Conservation (phyloP, 306 rosid species). For the Rosa chinensis region DNA sequence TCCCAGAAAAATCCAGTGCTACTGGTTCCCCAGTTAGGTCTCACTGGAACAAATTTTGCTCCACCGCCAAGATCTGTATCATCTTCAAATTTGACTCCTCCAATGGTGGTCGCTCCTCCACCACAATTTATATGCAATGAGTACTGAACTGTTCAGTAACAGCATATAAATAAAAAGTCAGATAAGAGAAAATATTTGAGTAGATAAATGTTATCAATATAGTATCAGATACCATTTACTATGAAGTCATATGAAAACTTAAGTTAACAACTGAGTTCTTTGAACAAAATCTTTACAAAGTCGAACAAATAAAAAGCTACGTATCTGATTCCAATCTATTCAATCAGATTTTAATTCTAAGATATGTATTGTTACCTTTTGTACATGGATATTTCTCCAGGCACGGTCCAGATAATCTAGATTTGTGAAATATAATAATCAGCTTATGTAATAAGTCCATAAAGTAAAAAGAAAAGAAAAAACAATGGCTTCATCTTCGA, state of each 20-base stretch:
- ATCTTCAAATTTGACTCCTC: conserved; percentile 31
- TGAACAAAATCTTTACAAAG: background rate
- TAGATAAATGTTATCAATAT: background rate
- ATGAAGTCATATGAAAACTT: background rate
- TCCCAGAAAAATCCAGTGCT: conserved; percentile 48
- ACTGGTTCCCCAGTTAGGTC: conserved; percentile 52
- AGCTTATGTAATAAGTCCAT: background rate
- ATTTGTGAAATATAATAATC: background rate
- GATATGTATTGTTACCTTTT: conserved; percentile 16
- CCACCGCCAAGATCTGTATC: conserved; percentile 46
- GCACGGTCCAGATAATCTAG: conserved; percentile 11
- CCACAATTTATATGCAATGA: conserved; percentile 62
- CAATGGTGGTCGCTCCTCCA: conserved; percentile 40
- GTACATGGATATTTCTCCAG: conserved; percentile 6
- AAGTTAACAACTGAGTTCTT: background rate
- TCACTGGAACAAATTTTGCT: conserved; percentile 33
- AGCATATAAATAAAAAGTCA: background rate
- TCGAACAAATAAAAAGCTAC: too few relatives aligned
- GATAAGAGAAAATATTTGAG: background rate
- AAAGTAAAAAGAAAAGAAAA: background rate
- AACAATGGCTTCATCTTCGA: background rate
- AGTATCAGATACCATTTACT: background rate
- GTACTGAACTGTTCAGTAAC: conserved; percentile 20
- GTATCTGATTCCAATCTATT: too few relatives aligned
- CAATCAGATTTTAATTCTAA: too few relatives aligned